Evolutionary conservation across 2,329 filamentous ascomycete species (phyloP).

Genomic region (Aureobasidium sp.): DNA sequence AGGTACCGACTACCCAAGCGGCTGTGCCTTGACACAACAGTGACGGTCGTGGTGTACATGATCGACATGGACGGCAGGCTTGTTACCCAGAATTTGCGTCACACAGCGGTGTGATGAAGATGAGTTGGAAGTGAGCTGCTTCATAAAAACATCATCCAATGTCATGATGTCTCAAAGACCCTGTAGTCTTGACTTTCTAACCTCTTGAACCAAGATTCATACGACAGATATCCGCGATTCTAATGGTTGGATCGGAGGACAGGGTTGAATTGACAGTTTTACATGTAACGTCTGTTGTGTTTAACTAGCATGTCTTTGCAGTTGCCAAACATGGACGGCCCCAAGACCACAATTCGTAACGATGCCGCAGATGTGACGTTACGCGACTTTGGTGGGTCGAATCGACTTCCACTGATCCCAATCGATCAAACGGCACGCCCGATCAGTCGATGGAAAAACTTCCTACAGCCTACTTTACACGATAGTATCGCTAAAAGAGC

Average conservation of each 20-base stretch:
- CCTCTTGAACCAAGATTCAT: background rate
- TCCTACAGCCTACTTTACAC: slow-evolving; percentile 9
- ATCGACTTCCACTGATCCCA: background rate
- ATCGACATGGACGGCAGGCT: background rate
- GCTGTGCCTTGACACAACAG: slow-evolving; percentile 6
- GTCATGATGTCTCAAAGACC: background rate
- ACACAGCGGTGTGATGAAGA: background rate
- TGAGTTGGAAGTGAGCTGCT: background rate
- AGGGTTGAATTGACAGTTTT: slow-evolving; percentile 3
- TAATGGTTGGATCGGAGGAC: background rate
- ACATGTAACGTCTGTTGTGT: slow-evolving; percentile 1
- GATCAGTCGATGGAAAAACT: slow-evolving; percentile 17
- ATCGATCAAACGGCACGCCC: slow-evolving; percentile 8
- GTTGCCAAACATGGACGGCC: slow-evolving; percentile 4
- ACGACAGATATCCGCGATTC: background rate
- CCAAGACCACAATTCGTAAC: background rate
- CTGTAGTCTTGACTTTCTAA: background rate
- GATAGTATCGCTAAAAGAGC: slow-evolving; percentile 2
- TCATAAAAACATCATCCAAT: background rate
- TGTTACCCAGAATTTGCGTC: slow-evolving; percentile 1
- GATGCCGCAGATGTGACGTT: slow-evolving; percentile 12
- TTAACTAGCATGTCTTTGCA: slow-evolving; percentile 9
- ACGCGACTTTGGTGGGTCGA: background rate
- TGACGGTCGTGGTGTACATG: slow-evolving; percentile 1
- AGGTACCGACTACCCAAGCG: background rate